These are phyloP conservation scores for Pseudoneurospora amorphoporcata DNA, from an alignment of 495 filamentous ascomycete genomes.

Conservation along the genomic window DNA sequence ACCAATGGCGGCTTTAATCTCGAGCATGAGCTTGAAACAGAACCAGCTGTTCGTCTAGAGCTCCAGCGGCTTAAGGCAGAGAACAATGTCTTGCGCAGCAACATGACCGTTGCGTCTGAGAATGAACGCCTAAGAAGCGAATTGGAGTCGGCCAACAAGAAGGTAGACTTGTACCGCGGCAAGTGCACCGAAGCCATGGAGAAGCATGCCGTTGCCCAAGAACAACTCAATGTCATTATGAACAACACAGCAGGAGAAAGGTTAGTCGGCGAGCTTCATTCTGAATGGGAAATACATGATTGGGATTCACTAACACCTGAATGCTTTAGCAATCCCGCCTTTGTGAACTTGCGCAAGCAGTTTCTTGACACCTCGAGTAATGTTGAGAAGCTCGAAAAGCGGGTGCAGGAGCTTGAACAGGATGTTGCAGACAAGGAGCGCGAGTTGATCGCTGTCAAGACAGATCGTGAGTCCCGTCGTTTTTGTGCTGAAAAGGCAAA, in stretches of 20 bases:
- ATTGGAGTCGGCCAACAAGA: slow-evolving; percentile 32
- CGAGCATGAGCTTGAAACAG: slow-evolving; percentile 32
- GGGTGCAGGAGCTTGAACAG: slow-evolving; percentile 32
- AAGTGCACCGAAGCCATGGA: slow-evolving; percentile 38
- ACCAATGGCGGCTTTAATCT: slow-evolving; percentile 22
- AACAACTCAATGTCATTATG: slow-evolving; percentile 40
- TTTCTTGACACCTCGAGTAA: slow-evolving; percentile 22
- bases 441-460: slow-evolving; percentile 29
- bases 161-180: slow-evolving; percentile 30
- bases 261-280: slow-evolving; percentile 31
- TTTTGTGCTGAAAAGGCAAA: background rate
- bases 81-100: slow-evolving; percentile 40
- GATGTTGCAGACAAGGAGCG: slow-evolving; percentile 36
- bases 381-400: slow-evolving; percentile 26
- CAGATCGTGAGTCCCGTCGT: slow-evolving; percentile 23
- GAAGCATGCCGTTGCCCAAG: slow-evolving; percentile 38
- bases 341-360: slow-evolving; percentile 27
- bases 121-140: slow-evolving; percentile 39
- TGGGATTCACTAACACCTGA: slow-evolving; percentile 25
- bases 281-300: slow-evolving; percentile 1
- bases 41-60: slow-evolving; percentile 29
- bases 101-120: slow-evolving; percentile 36
- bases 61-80: slow-evolving; percentile 43
- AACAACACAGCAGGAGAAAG: slow-evolving; percentile 34
- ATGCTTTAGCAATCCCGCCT: slow-evolving; percentile 29